phyloP scores from a whole-genome alignment of 495 filamentous ascomycete species.

The Lepraria neglecta region DNA sequence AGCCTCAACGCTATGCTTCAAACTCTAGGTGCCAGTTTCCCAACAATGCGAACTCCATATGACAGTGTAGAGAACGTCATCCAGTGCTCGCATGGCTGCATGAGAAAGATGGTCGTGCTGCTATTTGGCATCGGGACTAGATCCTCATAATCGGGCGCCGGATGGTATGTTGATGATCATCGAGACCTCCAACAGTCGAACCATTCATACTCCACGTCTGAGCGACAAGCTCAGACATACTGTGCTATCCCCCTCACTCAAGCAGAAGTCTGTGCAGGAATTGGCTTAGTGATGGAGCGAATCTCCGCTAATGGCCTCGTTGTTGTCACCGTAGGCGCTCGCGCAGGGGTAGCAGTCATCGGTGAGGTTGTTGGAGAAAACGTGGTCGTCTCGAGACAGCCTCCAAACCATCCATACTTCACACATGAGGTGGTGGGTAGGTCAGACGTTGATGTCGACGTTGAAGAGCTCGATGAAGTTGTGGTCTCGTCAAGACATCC shows the following conservation, averaged over 20 bases:
- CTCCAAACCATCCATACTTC: constrained; percentile 64
- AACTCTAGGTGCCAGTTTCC: background rate
- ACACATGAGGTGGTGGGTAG: constrained; percentile 71
- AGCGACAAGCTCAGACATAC: background rate
- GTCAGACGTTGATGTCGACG: constrained; percentile 44
- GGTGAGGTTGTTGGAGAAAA: constrained; percentile 15
- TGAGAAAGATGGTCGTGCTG: too few species aligned
- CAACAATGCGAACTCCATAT: background rate
- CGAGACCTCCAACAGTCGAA: too few species aligned
- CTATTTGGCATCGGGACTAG: too few species aligned
- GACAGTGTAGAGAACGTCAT: too few species aligned
- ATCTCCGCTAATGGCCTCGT: constrained; percentile 18
- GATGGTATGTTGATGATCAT: too few species aligned
- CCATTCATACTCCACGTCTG: background rate
- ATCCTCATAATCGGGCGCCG: too few species aligned
- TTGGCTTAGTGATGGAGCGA: background rate
- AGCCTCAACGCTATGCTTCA: constrained; percentile 4
- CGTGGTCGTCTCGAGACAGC: constrained; percentile 26
- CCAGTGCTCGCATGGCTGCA: too few species aligned
- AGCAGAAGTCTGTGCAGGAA: background rate
- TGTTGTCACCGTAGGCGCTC: constrained; percentile 16
- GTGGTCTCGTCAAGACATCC: constrained; percentile 37
- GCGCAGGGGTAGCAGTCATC: background rate
- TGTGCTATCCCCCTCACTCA: background rate
- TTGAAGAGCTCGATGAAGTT: constrained; percentile 41